Percentiles rank a stretch among this genome's conserved stretches.
Conservation (phyloP, 2,329 filamentous ascomycete species). For the Fusarium pseudocircinatum region DNA sequence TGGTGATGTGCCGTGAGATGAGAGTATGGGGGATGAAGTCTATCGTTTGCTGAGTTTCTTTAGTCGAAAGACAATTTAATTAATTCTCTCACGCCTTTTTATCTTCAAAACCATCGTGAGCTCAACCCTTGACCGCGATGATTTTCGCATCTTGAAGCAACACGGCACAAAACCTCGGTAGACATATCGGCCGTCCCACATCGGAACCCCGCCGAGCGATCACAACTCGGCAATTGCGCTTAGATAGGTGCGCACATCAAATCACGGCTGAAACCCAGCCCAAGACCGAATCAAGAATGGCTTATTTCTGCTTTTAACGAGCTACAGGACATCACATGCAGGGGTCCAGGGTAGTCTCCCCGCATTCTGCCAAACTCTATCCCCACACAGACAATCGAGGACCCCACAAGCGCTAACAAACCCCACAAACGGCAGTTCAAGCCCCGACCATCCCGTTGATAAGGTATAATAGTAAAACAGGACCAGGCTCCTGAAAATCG, state of each 20-base stretch:
- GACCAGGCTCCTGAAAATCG: background rate
- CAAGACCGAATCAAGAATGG: background rate
- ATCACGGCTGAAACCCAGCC: background rate
- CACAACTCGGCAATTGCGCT: background rate
- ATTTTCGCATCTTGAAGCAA: background rate
- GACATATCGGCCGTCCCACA: background rate
- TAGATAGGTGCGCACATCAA: background rate
- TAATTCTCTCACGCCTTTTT: background rate
- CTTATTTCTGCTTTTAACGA: background rate
- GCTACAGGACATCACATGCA: background rate
- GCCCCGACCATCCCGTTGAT: background rate
- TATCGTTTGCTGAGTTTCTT: accelerated
- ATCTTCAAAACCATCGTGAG: accelerated
- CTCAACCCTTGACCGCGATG: accelerated
- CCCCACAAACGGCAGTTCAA: too few relatives aligned
- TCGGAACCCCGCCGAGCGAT: background rate
- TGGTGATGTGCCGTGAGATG: background rate
- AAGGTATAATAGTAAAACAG: background rate
- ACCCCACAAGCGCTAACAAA: background rate
- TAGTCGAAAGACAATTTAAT: background rate
- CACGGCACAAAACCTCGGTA: background rate
- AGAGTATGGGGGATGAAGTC: background rate
- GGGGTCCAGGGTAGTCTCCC: background rate
- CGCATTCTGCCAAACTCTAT: background rate
- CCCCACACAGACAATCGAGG: background rate